These are phyloP conservation scores for Curvularia sp. DNA, from an alignment of 2,329 filamentous ascomycete genomes.

Conservation along the genomic window DNA sequence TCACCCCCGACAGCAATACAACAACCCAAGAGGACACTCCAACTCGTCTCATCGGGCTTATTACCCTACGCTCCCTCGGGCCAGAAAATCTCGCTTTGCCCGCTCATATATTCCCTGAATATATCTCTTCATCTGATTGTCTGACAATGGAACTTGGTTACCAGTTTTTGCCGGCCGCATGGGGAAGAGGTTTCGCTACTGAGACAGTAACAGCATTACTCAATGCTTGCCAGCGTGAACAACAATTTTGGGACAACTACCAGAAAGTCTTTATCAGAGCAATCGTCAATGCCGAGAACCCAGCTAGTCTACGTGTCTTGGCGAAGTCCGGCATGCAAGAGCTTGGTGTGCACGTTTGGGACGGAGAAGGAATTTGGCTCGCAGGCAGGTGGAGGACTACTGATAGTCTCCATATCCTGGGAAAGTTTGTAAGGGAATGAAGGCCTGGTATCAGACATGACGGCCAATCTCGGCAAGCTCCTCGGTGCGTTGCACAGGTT, in stretches of 20 bases:
- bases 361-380: conserved; percentile 30
- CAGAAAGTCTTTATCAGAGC: conserved; percentile 40
- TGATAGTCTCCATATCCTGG: conserved; percentile 37
- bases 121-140: conserved; percentile 16
- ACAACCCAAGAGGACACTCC: conserved; percentile 2
- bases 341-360: conserved; percentile 37
- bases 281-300: conserved; percentile 43
- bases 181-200: conserved; percentile 35
- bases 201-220: conserved; percentile 34
- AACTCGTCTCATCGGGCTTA: conserved; percentile 33
- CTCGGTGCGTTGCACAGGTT: no score
- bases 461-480: no score
- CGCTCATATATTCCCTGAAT: conserved; percentile 20
- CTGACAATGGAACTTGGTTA: conserved; percentile 36
- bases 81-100: conserved; percentile 22
- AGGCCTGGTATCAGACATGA: neutral
- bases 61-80: conserved; percentile 30
- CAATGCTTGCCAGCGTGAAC: conserved; percentile 25
- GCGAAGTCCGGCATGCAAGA: conserved; percentile 38
- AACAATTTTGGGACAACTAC: conserved; percentile 34
- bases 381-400: conserved; percentile 34
- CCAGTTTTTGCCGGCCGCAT: conserved; percentile 28
- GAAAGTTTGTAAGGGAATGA: conserved; percentile 22
- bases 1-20: neutral
- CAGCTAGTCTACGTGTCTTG: conserved; percentile 41